Evolutionary conservation across 2,329 filamentous ascomycete genomes (phyloP), one percentile per base, ranked within the genome.

Genomic region (Pseudopyrenochaeta lycopersici): DNA sequence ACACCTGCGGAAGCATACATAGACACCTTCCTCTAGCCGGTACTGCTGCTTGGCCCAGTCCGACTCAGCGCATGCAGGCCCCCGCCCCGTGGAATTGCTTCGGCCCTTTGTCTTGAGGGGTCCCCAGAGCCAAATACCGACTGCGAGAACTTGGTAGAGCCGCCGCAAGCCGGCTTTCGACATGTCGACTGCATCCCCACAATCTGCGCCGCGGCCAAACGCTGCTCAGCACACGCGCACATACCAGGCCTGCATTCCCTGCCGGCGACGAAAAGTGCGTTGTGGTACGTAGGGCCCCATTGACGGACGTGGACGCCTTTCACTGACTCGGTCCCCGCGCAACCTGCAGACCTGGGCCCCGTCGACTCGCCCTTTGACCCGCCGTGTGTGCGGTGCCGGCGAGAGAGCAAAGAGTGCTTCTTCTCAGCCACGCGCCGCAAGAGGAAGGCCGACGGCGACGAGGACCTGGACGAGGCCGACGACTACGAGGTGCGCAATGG

Each of bases 321-420:
- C 29, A 30, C 44, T 48, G 30, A 48, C 44, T 46, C 20, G 33
- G 14, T 17, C 41, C 42, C 18, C 21, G 20, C 21, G 4, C 12
- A 21, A 29, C 49, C 42, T 18, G 10, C 17, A 54, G 50, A 58
- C 43, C 31, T 43, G n/a, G 39, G 40, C 29, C 47, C 38, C 12
- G 40, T 43, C 18, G 95, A 98, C 78, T 94, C 95, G 68, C 95
- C 95, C 20, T 88, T 93, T 76, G 92, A 96, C 67, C 94, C 94
- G 49, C 95, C 95, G 2, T 99, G 95, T 76, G 90, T 94, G 54
- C 88, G 95, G 71, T 99, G 95, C 75, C 89, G 92, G 47, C 88
- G 95, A 64, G 95, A 99, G 81, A 92, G 89, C 80, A 98, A 98
- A 76, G 90, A 97, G 69, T 99, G 95, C 81, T 96, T 90, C 83